These are phyloP conservation scores for Colletotrichum sublineola DNA, from an alignment of 2,329 filamentous ascomycete genomes.

Conservation along the genomic window DNA sequence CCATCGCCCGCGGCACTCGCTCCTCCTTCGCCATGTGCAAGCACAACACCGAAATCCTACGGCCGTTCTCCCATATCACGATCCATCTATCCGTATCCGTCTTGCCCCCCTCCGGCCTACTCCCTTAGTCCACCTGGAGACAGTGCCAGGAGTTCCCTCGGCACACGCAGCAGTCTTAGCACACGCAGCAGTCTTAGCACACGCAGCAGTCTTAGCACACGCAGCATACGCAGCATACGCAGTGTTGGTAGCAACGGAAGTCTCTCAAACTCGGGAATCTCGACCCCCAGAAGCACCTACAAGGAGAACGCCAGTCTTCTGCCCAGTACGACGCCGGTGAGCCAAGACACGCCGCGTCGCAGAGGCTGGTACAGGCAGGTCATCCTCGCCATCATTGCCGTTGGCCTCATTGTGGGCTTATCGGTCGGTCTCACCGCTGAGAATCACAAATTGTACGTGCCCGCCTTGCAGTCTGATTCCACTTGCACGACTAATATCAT, in stretches of 20 bases:
- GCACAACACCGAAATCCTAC: slow-evolving; percentile 25
- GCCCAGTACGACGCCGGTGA: slow-evolving; percentile 22
- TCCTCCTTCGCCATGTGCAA: slow-evolving; percentile 14
- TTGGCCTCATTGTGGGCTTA: slow-evolving; percentile 53
- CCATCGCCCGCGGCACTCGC: slow-evolving; percentile 10
- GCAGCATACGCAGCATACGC: slow-evolving; percentile 18
- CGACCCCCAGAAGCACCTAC: slow-evolving; percentile 23
- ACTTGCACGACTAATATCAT: slow-evolving; percentile 26
- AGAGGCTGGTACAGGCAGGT: slow-evolving; percentile 53
- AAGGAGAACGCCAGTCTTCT: slow-evolving; percentile 15
- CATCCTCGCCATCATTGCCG: slow-evolving; percentile 48
- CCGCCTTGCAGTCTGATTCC: slow-evolving; percentile 8
- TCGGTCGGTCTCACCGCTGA: slow-evolving; percentile 58
- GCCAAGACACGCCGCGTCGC: slow-evolving; percentile 26
- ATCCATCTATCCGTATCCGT: slow-evolving; percentile 24
- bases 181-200: slow-evolving; percentile 1
- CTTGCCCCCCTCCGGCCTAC: slow-evolving; percentile 40
- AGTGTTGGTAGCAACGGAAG: slow-evolving; percentile 15
- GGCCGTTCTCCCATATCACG: slow-evolving; percentile 16
- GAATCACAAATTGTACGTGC: slow-evolving; percentile 52
- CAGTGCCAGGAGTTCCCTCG: slow-evolving; percentile 25
- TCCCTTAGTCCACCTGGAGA: slow-evolving; percentile 35
- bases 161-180: slow-evolving; percentile 18
- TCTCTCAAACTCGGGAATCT: slow-evolving; percentile 16
- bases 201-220: not conserved